Conservation (phyloP, 768 basidiomycete genomes). For the Psilocybe cubensis region DNA sequence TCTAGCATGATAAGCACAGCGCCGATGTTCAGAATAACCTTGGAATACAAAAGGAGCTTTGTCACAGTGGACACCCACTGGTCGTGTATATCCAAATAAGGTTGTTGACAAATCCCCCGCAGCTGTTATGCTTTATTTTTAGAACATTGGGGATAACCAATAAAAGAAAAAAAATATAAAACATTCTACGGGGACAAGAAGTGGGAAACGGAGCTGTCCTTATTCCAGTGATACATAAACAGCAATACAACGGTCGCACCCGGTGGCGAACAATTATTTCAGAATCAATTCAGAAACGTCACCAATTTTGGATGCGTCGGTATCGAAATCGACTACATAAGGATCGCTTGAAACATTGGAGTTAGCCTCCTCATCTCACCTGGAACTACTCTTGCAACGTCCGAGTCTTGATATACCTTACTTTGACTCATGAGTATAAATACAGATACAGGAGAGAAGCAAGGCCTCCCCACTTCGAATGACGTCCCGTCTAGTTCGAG, state of each 20-base stretch:
- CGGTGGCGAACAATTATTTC: neutral
- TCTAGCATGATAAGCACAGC: too few species aligned
- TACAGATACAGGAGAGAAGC: neutral
- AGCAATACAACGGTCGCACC: neutral
- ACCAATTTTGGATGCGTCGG: neutral
- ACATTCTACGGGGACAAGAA: neutral
- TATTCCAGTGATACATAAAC: too few species aligned
- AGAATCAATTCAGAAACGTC: neutral
- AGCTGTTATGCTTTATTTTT: too few species aligned
- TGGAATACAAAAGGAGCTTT: too few species aligned
- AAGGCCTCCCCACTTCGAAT: neutral
- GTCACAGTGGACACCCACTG: too few species aligned
- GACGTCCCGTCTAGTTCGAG: too few species aligned
- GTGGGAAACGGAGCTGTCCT: too few species aligned
- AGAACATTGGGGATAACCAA: too few species aligned
- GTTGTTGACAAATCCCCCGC: too few species aligned
- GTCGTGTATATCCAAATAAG: too few species aligned
- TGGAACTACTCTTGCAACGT: neutral
- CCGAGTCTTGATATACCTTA: neutral
- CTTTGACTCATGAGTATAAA: neutral
- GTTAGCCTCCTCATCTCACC: slow-evolving; percentile 1
- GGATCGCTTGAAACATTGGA: neutral
- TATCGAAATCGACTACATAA: neutral
- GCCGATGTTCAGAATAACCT: too few species aligned
- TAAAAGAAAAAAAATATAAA: too few species aligned